Conservation (phyloP, 2,329 filamentous ascomycete species). For the Xylariaceae sp. region DNA sequence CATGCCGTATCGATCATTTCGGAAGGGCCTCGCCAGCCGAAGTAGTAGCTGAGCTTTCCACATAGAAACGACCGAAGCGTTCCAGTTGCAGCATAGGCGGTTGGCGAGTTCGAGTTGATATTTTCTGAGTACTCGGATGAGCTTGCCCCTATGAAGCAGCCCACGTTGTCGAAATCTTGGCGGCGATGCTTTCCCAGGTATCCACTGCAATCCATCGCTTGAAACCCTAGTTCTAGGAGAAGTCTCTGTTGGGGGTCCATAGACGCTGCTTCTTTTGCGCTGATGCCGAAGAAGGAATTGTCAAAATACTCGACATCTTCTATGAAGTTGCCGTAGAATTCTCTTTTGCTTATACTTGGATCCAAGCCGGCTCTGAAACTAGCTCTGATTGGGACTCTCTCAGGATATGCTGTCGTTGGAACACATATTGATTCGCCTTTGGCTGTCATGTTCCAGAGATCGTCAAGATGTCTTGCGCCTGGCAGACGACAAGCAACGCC, state of each 20-base stretch:
- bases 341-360: too few relatives aligned
- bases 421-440: not conserved
- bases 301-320: conserved; percentile 19
- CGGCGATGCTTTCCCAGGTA: conserved; percentile 12
- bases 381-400: too few relatives aligned
- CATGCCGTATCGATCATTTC: conserved; percentile 38
- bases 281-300: conserved; percentile 29
- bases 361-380: too few relatives aligned
- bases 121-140: conserved; percentile 28
- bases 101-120: conserved; percentile 23
- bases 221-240: conserved; percentile 20
- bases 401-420: not conserved
- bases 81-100: conserved; percentile 35
- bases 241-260: conserved; percentile 18
- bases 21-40: conserved; percentile 36
- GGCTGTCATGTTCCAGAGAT: not conserved
- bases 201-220: conserved; percentile 20
- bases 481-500: not conserved
- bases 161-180: conserved; percentile 17
- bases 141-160: conserved; percentile 27
- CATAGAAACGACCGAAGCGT: conserved; percentile 31
- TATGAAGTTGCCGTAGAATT: not conserved
- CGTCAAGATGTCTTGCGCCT: not conserved
- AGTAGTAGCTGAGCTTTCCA: conserved; percentile 35
- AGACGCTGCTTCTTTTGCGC: conserved; percentile 23